These are phyloP conservation scores for Eucalyptus regnans DNA, from an alignment of 345 rosid genomes.

Conservation along the genomic window DNA sequence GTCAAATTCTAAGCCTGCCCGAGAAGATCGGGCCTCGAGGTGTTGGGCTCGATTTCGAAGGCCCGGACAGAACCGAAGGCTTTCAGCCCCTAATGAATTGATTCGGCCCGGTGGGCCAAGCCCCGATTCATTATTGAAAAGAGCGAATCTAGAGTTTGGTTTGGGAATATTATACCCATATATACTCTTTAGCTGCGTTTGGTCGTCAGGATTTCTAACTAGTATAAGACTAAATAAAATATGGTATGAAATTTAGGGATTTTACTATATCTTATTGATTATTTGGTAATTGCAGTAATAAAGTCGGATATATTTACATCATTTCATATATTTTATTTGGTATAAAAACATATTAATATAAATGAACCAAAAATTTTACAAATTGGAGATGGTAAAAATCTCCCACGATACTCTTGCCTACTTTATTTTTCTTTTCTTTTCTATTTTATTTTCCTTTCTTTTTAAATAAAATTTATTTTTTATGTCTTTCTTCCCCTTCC, in stretches of 20 bases:
- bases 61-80: slow-evolving; percentile 13
- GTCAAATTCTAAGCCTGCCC: not conserved
- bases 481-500: too few relatives aligned
- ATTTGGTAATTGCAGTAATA: rapidly evolving
- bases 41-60: not conserved
- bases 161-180: not conserved
- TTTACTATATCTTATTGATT: too few relatives aligned
- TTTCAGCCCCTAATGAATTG: not conserved
- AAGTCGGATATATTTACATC: too few relatives aligned
- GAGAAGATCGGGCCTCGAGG: not conserved
- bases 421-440: too few relatives aligned
- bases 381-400: too few relatives aligned
- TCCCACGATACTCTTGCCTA: too few relatives aligned
- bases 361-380: too few relatives aligned
- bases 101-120: not conserved
- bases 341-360: too few relatives aligned
- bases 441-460: too few relatives aligned
- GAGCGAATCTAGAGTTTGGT: not conserved
- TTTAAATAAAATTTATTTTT: too few relatives aligned
- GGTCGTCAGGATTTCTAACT: rapidly evolving
- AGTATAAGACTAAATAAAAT: rapidly evolving
- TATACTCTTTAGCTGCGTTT: rapidly evolving
- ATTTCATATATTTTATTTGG: too few relatives aligned
- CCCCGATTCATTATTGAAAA: not conserved
- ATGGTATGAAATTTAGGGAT: too few relatives aligned